Evolutionary conservation across 352 stramenopile species (phyloP).

Genomic region (Globisporangium acanthophoron): DNA sequence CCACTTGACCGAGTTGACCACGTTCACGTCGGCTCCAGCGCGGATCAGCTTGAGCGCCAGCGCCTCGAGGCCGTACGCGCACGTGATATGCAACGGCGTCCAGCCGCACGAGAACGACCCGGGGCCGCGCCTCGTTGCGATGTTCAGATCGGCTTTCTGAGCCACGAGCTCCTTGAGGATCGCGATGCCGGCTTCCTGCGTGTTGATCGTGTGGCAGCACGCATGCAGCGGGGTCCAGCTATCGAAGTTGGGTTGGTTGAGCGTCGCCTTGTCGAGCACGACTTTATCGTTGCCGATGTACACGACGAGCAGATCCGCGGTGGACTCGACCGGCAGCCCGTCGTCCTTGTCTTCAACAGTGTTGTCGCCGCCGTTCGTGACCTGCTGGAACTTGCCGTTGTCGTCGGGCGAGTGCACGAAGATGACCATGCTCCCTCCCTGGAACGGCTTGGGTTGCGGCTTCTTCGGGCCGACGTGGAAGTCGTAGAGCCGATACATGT

Average conservation of each 20-base stretch:
- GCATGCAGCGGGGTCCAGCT: conserved; percentile 74
- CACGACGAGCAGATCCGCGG: conserved; percentile 52
- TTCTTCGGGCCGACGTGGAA: conserved; percentile 77
- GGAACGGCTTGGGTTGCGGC: conserved; percentile 35
- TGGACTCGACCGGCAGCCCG: conserved; percentile 22
- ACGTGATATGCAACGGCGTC: conserved; percentile 74
- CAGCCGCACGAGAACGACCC: conserved; percentile 74
- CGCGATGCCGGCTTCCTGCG: conserved; percentile 61
- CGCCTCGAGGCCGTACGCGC: conserved; percentile 67
- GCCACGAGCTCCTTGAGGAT: conserved; percentile 67
- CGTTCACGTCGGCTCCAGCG: conserved; percentile 59
- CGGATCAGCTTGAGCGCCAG: conserved; percentile 75
- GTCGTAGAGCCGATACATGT: conserved; percentile 77
- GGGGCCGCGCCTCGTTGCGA: conserved; percentile 57
- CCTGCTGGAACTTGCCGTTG: conserved; percentile 45
- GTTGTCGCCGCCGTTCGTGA: conserved; percentile 20
- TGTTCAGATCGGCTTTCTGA: conserved; percentile 52
- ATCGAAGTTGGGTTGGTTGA: conserved; percentile 72
- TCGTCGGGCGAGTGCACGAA: conserved; percentile 49
- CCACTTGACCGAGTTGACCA: conserved; percentile 65
- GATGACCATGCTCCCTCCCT: conserved; percentile 58
- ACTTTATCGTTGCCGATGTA: conserved; percentile 67
- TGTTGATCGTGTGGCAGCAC: conserved; percentile 66
- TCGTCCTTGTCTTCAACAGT: conserved; percentile 12
- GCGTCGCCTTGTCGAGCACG: conserved; percentile 54